A percentile compares a stretch with the other conserved stretches of the same genome.
Conservation (phyloP, 371 early-diverging fungal species). For the Mucor irregularis region DNA sequence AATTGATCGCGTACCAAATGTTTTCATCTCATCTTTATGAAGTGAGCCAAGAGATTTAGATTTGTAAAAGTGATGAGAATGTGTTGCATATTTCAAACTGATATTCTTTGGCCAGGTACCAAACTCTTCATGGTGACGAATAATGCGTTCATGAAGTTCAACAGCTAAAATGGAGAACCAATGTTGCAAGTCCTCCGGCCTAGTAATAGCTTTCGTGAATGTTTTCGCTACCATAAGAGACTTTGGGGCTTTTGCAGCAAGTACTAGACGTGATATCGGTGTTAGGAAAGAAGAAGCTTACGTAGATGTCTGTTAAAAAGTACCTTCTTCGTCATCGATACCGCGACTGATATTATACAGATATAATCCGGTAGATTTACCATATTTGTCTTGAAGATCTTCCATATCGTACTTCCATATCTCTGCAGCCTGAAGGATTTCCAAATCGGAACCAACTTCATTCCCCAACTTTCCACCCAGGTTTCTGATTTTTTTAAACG, state of each 20-base stretch:
- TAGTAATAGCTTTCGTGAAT: slow-evolving; percentile 38
- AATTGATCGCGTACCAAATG: slow-evolving; percentile 2
- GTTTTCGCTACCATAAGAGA: slow-evolving; percentile 64
- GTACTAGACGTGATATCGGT: too few species aligned
- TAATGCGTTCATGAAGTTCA: slow-evolving; percentile 58
- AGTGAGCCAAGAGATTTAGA: slow-evolving; percentile 29
- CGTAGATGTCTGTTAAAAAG: too few species aligned
- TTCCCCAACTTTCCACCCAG: slow-evolving; percentile 91
- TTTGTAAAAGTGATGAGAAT: neutral
- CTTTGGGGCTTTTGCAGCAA: slow-evolving; percentile 47
- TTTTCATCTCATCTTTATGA: slow-evolving; percentile 15
- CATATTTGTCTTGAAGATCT: slow-evolving; percentile 43
- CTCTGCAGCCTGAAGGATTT: slow-evolving; percentile 53
- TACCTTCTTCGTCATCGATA: slow-evolving; percentile 60
- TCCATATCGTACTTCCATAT: slow-evolving; percentile 40
- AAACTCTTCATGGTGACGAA: slow-evolving; percentile 51
- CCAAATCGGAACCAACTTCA: slow-evolving; percentile 62
- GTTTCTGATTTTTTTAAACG: slow-evolving; percentile 74
- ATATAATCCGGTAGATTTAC: slow-evolving; percentile 52
- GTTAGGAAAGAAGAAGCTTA: too few species aligned
- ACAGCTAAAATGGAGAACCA: slow-evolving; percentile 61
- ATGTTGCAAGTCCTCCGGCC: slow-evolving; percentile 30
- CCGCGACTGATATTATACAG: slow-evolving; percentile 67
- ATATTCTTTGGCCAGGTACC: slow-evolving; percentile 57
- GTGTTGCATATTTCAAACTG: slow-evolving; percentile 1